Percentiles rank a stretch among this genome's conserved stretches.
phyloP scores from a whole-genome alignment of 352 stramenopile genomes.

The Phytophthora sp. region DNA sequence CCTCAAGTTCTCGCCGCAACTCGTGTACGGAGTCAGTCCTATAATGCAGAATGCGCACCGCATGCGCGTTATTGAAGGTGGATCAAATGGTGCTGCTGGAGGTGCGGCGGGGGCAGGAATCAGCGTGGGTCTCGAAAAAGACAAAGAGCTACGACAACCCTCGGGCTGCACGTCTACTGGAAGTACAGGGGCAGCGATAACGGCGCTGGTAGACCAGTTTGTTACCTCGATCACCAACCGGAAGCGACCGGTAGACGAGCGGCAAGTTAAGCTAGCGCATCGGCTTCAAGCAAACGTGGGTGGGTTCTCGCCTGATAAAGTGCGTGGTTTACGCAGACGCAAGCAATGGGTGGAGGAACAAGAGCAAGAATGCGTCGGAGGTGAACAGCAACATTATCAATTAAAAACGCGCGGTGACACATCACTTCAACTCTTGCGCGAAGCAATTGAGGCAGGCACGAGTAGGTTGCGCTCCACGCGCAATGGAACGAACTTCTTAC shows the following conservation, averaged over 20 bases:
- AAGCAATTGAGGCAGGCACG: conserved; percentile 59
- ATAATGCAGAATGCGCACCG: conserved; percentile 45
- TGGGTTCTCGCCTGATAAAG: conserved; percentile 58
- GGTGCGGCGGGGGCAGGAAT: not conserved
- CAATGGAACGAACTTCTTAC: conserved; percentile 58
- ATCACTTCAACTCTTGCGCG: conserved; percentile 56
- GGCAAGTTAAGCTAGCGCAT: conserved; percentile 56
- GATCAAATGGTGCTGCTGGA: not conserved
- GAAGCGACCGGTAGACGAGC: conserved; percentile 49
- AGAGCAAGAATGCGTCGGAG: not conserved
- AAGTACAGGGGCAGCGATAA: not conserved
- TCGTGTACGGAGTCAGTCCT: conserved; percentile 37
- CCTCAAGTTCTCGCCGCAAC: conserved; percentile 69
- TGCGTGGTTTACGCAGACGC: conserved; percentile 30
- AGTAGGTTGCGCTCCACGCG: conserved; percentile 50
- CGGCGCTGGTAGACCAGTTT: conserved; percentile 28
- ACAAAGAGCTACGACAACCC: conserved; percentile 15
- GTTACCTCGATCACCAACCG: conserved; percentile 24
- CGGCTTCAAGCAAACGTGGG: conserved; percentile 51
- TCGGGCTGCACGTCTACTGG: not conserved
- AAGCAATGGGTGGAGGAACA: conserved; percentile 4
- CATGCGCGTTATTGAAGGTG: conserved; percentile 27
- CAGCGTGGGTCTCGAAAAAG: conserved; percentile 16
- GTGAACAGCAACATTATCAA: conserved; percentile 11
- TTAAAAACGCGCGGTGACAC: conserved; percentile 21